Conservation (phyloP, 192 early-diverging fungal genomes). For the Coemansia pectinata region DNA sequence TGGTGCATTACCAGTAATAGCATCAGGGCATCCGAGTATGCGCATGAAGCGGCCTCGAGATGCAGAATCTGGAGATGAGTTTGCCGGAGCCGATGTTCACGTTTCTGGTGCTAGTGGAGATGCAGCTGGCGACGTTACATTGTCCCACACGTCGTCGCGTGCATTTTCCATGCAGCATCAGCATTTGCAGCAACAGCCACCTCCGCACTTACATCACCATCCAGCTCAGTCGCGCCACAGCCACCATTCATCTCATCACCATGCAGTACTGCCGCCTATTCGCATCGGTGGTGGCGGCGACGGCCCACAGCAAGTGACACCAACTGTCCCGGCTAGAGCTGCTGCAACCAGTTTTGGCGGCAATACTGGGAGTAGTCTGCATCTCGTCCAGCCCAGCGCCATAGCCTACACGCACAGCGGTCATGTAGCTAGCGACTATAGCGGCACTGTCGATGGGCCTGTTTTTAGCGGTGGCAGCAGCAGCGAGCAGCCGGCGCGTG, state of each 20-base stretch:
- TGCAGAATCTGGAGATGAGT: slow-evolving; percentile 13
- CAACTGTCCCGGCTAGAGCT: neutral
- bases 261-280: slow-evolving; percentile 34
- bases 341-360: neutral
- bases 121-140: neutral
- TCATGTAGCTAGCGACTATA: neutral
- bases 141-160: neutral
- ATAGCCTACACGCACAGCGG: neutral
- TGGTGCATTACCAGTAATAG: neutral
- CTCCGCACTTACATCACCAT: slow-evolving; percentile 16
- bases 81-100: neutral
- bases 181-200: slow-evolving; percentile 6
- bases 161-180: slow-evolving; percentile 3
- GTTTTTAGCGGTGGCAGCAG: too few species aligned
- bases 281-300: slow-evolving; percentile 5
- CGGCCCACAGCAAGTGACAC: neutral
- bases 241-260: neutral
- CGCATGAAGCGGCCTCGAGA: slow-evolving; percentile 32
- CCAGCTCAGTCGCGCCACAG: slow-evolving; percentile 15
- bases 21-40: slow-evolving; percentile 8
- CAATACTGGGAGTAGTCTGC: slow-evolving; percentile 1
- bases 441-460: neutral
- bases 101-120: neutral
- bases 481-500: neutral
- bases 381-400: slow-evolving; percentile 18